Evolutionary conservation across 345 rosid species (phyloP).

Genomic region (Eucalyptus albens): DNA sequence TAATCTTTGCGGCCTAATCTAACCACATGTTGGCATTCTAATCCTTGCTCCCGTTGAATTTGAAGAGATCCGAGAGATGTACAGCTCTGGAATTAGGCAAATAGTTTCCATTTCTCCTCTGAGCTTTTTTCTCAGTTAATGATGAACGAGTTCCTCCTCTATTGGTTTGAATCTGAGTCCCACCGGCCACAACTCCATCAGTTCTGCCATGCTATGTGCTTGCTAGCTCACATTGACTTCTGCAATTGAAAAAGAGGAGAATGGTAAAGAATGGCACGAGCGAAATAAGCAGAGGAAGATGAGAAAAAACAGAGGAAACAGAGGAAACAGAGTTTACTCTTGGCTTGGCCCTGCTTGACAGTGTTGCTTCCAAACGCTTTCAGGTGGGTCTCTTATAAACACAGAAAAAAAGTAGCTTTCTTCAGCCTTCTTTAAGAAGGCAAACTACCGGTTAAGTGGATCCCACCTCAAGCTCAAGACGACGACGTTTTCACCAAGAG

Average conservation of each 20-base stretch:
- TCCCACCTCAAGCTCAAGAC: neutral
- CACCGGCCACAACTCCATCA: neutral
- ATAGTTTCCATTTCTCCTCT: no score
- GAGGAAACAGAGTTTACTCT: neutral
- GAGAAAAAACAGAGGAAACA: neutral
- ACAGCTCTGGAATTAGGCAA: no score
- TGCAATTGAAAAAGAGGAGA: neutral
- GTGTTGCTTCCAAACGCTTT: neutral
- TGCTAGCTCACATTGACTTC: neutral
- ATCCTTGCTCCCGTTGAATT: neutral
- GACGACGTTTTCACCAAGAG: neutral
- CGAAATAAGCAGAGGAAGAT: neutral
- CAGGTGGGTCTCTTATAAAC: neutral
- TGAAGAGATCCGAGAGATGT: neutral
- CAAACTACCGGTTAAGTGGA: neutral
- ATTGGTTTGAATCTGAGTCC: neutral
- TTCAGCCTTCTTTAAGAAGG: neutral
- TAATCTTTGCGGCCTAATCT: neutral
- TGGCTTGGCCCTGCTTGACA: neutral
- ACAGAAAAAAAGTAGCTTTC: neutral
- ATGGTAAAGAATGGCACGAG: accelerated
- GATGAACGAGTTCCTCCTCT: neutral
- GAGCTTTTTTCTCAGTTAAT: no score
- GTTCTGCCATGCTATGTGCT: neutral
- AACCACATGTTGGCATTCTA: neutral